phyloP scores from a whole-genome alignment of 192 early-diverging fungal species.

The Entomortierella lignicola region DNA sequence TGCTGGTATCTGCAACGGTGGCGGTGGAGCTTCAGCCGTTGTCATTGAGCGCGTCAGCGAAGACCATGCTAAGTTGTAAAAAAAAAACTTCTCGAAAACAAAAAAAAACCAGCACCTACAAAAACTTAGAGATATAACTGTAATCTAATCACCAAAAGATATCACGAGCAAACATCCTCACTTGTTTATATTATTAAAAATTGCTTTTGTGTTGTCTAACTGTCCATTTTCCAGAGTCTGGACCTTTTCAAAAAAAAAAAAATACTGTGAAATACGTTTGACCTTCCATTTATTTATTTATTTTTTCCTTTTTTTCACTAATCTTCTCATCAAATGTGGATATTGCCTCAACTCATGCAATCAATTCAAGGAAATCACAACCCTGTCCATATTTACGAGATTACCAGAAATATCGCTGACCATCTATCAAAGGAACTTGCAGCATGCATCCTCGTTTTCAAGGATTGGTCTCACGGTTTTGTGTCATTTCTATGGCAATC shows the following conservation, averaged over 20 bases:
- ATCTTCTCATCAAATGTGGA: neutral
- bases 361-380: too few species aligned
- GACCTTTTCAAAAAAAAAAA: too few species aligned
- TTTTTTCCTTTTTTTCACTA: neutral
- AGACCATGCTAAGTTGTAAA: conserved; percentile 49
- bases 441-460: neutral
- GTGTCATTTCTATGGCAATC: neutral
- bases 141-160: too few species aligned
- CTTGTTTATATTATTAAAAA: neutral
- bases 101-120: neutral
- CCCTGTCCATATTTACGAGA: neutral
- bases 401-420: neutral
- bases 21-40: conserved; percentile 92
- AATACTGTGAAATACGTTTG: too few species aligned
- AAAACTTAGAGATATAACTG: neutral
- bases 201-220: neutral
- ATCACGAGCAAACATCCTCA: too few species aligned
- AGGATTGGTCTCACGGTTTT: neutral
- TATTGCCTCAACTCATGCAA: too few species aligned
- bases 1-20: conserved; percentile 97
- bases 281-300: neutral
- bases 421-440: neutral
- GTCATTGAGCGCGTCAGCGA: conserved; percentile 66
- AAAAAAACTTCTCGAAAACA: neutral
- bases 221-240: too few species aligned